These are phyloP conservation scores for Hypoxylon sp. DNA, from an alignment of 2,329 filamentous ascomycete genomes.

Conservation along the genomic window DNA sequence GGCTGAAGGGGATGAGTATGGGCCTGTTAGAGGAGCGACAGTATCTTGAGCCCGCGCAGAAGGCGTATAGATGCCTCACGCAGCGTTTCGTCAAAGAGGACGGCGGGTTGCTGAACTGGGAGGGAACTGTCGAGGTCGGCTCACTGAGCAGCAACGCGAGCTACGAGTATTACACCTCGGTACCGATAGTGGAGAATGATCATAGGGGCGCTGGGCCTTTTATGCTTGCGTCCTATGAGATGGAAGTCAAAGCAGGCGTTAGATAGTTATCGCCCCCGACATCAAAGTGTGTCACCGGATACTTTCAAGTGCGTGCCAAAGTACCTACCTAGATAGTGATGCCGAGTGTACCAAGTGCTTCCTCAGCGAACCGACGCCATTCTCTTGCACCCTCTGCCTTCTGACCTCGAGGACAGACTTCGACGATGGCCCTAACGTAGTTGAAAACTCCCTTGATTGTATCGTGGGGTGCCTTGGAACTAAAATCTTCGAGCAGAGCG, in stretches of 20 bases:
- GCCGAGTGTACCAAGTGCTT: not conserved
- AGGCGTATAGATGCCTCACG: conserved; percentile 54
- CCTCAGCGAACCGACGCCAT: not conserved
- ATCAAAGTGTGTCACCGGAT: too few species aligned
- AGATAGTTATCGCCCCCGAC: too few species aligned
- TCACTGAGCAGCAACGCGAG: conserved; percentile 56
- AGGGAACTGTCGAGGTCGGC: conserved; percentile 60
- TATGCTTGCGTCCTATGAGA: conserved; percentile 50
- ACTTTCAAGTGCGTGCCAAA: not conserved
- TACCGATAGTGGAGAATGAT: conserved; percentile 49
- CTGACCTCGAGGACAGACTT: conserved; percentile 11
- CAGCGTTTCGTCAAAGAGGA: conserved; percentile 55
- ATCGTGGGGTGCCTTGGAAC: not conserved
- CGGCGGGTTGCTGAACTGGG: conserved; percentile 58
- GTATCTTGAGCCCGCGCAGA: conserved; percentile 50
- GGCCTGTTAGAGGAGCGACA: conserved; percentile 45
- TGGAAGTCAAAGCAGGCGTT: conserved; percentile 32
- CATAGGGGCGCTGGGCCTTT: conserved; percentile 51
- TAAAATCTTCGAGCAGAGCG: not conserved
- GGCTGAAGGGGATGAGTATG: conserved; percentile 55
- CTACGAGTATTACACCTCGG: conserved; percentile 57
- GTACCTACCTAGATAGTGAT: too few species aligned
- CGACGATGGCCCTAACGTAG: conserved; percentile 11
- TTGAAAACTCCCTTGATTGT: conserved; percentile 2
- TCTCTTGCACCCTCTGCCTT: not conserved